Evolutionary conservation across 2,329 filamentous ascomycete species (phyloP).

Genomic region (Colletotrichum sp.): DNA sequence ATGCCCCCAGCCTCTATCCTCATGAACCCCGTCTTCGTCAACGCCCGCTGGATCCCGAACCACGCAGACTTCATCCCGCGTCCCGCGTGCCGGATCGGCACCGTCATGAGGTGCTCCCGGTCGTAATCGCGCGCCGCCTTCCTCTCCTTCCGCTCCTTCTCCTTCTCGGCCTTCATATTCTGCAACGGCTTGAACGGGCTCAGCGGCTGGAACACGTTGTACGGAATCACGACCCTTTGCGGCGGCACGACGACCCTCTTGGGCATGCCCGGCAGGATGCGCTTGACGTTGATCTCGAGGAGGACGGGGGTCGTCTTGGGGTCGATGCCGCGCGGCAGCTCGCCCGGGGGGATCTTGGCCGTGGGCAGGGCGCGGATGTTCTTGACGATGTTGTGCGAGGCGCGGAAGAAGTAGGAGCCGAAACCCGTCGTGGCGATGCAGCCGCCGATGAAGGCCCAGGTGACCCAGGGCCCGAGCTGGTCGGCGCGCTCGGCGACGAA

Average conservation of each 20-base stretch:
- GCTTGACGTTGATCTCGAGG: conserved; percentile 58
- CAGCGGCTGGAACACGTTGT: conserved; percentile 34
- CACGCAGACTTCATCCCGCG: conserved; percentile 47
- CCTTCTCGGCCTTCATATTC: conserved; percentile 26
- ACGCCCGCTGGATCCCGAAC: conserved; percentile 50
- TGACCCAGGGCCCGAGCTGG: conserved; percentile 51
- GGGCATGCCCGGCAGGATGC: conserved; percentile 53
- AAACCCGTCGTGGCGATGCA: conserved; percentile 65
- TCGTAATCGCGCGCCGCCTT: conserved; percentile 53
- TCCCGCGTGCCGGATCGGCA: conserved; percentile 58
- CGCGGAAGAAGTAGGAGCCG: conserved; percentile 64
- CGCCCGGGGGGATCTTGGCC: conserved; percentile 11
- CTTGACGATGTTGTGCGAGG: conserved; percentile 62
- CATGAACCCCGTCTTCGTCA: conserved; percentile 63
- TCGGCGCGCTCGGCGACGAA: conserved; percentile 54
- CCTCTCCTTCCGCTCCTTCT: conserved; percentile 40
- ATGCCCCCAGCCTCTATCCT: conserved; percentile 51
- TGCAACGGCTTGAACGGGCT: conserved; percentile 25
- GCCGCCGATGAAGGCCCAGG: conserved; percentile 60
- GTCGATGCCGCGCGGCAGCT: conserved; percentile 15
- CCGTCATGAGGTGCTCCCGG: conserved; percentile 60
- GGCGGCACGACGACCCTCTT: conserved; percentile 47
- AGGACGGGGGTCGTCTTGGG: conserved; percentile 35
- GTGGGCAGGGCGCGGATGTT: conserved; percentile 60
- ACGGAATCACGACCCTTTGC: conserved; percentile 39